phyloP scores from a whole-genome alignment of 129 eudicot species.

The Pittosporum tobira region DNA sequence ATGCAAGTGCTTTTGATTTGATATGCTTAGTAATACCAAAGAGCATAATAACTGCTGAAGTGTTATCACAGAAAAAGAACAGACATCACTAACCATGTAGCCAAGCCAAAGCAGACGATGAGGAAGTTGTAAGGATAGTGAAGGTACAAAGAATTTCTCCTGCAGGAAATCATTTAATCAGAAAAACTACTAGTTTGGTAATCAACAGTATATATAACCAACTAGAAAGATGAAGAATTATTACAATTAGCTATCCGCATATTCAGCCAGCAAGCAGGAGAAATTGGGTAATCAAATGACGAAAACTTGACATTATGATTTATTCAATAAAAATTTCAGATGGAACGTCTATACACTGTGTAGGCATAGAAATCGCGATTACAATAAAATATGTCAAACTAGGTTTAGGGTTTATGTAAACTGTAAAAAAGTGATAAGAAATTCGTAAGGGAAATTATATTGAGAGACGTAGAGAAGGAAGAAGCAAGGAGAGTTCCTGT shows the following conservation, averaged over 20 bases:
- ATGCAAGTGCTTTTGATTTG: no score
- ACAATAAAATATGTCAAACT: no score
- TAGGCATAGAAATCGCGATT: no score
- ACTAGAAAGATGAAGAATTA: constrained; percentile 4
- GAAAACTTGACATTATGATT: neutral
- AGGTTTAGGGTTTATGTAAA: no score
- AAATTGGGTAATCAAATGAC: neutral
- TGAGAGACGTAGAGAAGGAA: no score
- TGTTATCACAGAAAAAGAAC: neutral
- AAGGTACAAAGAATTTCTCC: constrained; percentile 80
- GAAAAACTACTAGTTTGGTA: neutral
- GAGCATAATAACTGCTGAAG: neutral
- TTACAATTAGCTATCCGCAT: neutral
- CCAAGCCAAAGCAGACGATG: constrained; percentile 77
- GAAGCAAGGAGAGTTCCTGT: no score
- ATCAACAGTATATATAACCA: neutral
- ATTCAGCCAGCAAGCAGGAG: no score
- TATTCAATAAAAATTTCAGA: no score
- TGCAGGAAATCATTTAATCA: constrained; percentile 30
- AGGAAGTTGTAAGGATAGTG: constrained; percentile 77
- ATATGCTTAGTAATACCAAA: no score
- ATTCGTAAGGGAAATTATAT: no score
- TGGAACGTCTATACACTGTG: no score
- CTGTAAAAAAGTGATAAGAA: no score
- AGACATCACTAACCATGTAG: constrained; percentile 69